Conservation (phyloP, 2,329 filamentous ascomycete species). For the Clathrospora elynae region DNA sequence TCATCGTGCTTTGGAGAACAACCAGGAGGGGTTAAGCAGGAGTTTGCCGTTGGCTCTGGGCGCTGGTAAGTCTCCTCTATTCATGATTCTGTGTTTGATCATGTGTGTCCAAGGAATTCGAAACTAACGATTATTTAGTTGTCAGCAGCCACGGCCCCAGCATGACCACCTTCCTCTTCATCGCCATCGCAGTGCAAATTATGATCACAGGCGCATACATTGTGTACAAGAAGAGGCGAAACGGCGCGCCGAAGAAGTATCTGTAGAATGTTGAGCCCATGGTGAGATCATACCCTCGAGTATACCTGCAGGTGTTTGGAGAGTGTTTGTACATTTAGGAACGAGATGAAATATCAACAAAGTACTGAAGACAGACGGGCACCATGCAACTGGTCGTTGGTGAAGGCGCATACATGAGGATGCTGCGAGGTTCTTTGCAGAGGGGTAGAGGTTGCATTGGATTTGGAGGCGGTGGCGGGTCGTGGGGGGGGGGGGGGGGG, state of each 20-base stretch:
- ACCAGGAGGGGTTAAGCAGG: conserved; percentile 59
- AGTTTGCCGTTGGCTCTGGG: conserved; percentile 57
- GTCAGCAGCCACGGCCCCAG: conserved; percentile 60
- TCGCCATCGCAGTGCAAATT: conserved; percentile 76
- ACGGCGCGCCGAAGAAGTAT: conserved; percentile 87
- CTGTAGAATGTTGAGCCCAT: too few relatives aligned
- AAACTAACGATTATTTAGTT: conserved; percentile 46
- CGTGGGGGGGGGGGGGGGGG: too few relatives aligned
- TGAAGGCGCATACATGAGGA: too few relatives aligned
- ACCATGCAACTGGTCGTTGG: too few relatives aligned
- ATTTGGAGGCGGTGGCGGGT: too few relatives aligned
- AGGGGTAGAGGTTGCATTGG: too few relatives aligned
- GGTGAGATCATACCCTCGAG: too few relatives aligned
- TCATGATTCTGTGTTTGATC: background rate
- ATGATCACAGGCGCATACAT: conserved; percentile 71
- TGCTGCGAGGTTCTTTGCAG: too few relatives aligned
- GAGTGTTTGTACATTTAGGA: too few relatives aligned
- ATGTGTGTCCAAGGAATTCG: background rate
- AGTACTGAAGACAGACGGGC: too few relatives aligned
- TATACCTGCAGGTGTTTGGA: too few relatives aligned
- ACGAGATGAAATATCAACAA: too few relatives aligned
- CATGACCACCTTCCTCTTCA: conserved; percentile 67
- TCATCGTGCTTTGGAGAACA: conserved; percentile 59
- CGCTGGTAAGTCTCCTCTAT: conserved; percentile 51
- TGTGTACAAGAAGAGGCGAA: conserved; percentile 78